Percentiles rank a stretch among this genome's conserved stretches.
phyloP scores from a whole-genome alignment of 2,329 filamentous ascomycete genomes.

The Fusarium sublunatum region DNA sequence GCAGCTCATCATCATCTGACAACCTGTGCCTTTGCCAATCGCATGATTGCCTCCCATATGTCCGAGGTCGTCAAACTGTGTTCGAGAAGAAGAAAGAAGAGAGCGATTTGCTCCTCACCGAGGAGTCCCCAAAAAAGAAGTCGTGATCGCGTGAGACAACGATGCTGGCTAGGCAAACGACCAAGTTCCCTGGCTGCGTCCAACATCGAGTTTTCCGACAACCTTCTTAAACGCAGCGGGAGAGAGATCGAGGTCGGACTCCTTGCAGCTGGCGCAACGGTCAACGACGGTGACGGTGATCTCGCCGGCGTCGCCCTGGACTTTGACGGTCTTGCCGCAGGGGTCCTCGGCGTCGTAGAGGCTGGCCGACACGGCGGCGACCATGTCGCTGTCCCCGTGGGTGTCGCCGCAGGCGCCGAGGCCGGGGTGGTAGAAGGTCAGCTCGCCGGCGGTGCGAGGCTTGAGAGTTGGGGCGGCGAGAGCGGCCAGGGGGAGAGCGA shows the following conservation, averaged over 20 bases:
- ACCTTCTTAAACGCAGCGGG: constrained; percentile 59
- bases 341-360: constrained; percentile 70
- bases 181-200: constrained; percentile 44
- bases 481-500: constrained; percentile 35
- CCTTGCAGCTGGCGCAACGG: constrained; percentile 65
- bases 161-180: constrained; percentile 37
- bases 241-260: constrained; percentile 62
- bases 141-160: constrained; percentile 8
- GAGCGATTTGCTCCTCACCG: not conserved
- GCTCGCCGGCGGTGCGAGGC: constrained; percentile 21
- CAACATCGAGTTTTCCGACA: constrained; percentile 48
- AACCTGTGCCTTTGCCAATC: constrained; percentile 18
- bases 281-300: constrained; percentile 76
- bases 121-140: constrained; percentile 3
- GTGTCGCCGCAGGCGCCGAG: constrained; percentile 76
- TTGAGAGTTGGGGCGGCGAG: constrained; percentile 29
- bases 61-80: constrained; percentile 19
- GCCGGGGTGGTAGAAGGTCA: constrained; percentile 69
- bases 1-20: constrained; percentile 27
- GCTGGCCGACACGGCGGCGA: constrained; percentile 75
- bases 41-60: constrained; percentile 17
- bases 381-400: constrained; percentile 64
- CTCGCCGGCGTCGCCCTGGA: constrained; percentile 59
- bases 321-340: constrained; percentile 74
- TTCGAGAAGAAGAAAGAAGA: constrained; percentile 20